Percentiles rank a stretch among this genome's conserved stretches.
phyloP scores from a whole-genome alignment of 768 basidiomycete genomes.

The Rossbeevera mucosa region DNA sequence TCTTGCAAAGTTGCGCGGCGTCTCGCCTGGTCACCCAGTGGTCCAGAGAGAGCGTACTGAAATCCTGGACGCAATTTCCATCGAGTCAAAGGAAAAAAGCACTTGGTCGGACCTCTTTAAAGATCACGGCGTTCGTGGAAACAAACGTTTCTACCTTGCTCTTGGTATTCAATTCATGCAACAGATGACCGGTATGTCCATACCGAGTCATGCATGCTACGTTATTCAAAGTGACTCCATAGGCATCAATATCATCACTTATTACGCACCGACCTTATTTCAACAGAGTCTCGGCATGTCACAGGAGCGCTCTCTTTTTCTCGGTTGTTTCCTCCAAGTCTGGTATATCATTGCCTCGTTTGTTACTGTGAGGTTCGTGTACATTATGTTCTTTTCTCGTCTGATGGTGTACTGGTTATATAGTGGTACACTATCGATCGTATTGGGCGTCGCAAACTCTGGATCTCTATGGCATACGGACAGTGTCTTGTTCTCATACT shows the following conservation, averaged over 20 bases:
- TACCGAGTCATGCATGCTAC: not conserved
- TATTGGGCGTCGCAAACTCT: conserved; percentile 8
- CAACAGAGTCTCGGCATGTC: conserved; percentile 8
- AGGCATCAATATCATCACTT: conserved; percentile 10
- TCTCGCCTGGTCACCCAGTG: not conserved
- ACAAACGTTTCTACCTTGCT: conserved; percentile 7
- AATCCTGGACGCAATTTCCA: conserved; percentile 5
- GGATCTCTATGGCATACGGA: conserved; percentile 8
- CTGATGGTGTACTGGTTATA: not conserved
- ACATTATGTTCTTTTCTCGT: not conserved
- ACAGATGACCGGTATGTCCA: conserved; percentile 6
- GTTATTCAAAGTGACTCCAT: not conserved
- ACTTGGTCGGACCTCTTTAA: conserved; percentile 7
- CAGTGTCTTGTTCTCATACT: conserved; percentile 7
- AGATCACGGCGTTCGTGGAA: conserved; percentile 3
- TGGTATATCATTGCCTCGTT: conserved; percentile 9
- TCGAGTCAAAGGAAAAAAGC: conserved; percentile 3
- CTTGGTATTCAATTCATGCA: conserved; percentile 11
- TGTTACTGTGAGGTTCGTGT: conserved; percentile 1
- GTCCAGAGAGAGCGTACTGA: not conserved
- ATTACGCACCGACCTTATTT: conserved; percentile 8
- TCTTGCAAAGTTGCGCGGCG: not conserved
- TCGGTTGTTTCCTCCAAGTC: conserved; percentile 8
- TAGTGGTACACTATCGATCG: conserved; percentile 9
- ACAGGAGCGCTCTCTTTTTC: conserved; percentile 1